phyloP scores from a whole-genome alignment of 2,329 filamentous ascomycete species.

The Botrytis fabae region DNA sequence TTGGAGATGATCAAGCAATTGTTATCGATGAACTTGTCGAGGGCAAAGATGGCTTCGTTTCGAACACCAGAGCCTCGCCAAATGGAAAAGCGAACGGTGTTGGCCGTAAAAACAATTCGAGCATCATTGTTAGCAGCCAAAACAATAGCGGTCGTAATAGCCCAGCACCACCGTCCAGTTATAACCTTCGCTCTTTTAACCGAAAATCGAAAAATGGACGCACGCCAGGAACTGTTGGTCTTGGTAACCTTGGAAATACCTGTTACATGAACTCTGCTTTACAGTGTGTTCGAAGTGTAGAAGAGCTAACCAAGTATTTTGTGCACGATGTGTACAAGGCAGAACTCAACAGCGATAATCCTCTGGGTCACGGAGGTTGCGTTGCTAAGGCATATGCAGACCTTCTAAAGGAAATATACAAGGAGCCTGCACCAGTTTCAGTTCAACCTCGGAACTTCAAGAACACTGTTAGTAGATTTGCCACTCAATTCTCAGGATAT shows the following conservation, averaged over 20 bases:
- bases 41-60: conserved; percentile 58
- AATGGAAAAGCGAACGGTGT: conserved; percentile 30
- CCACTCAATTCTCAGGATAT: conserved; percentile 87
- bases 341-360: conserved; percentile 84
- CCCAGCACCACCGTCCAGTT: conserved; percentile 56
- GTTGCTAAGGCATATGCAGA: conserved; percentile 83
- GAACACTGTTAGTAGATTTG: conserved; percentile 73
- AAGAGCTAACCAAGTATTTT: conserved; percentile 93
- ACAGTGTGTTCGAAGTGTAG: conserved; percentile 90
- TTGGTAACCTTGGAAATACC: conserved; percentile 91
- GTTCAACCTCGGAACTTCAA: conserved; percentile 83
- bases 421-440: conserved; percentile 62
- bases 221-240: conserved; percentile 73
- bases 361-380: conserved; percentile 79
- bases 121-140: conserved; percentile 41
- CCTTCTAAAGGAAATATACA: conserved; percentile 77
- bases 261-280: conserved; percentile 99
- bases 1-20: conserved; percentile 72
- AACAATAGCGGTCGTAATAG: conserved; percentile 69
- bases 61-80: conserved; percentile 45
- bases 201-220: conserved; percentile 64
- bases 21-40: conserved; percentile 80
- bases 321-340: conserved; percentile 69
- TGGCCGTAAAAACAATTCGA: conserved; percentile 27
- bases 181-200: conserved; percentile 65